These are phyloP conservation scores for Apophysomyces variabilis DNA, from an alignment of 371 early-diverging fungal genomes.

Conservation along the genomic window DNA sequence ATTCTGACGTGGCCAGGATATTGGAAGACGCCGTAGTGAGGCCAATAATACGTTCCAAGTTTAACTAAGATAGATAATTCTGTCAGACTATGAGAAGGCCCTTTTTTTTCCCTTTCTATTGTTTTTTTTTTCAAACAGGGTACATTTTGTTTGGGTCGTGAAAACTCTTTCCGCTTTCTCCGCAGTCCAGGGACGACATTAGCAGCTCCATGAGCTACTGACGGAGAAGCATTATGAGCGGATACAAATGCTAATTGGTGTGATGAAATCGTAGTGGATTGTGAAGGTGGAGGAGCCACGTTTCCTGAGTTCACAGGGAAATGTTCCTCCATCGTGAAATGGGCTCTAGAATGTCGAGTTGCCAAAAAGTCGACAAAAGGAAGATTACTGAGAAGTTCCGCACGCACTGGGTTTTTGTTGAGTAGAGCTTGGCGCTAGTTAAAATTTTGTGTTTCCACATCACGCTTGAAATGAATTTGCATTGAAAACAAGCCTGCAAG, in stretches of 20 bases:
- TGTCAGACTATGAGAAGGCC: neutral
- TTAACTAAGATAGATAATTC: slow-evolving; percentile 43
- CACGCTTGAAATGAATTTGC: neutral
- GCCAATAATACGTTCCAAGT: slow-evolving; percentile 68
- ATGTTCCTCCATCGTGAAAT: slow-evolving; percentile 36
- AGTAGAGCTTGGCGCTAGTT: too few species aligned
- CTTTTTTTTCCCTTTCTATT: neutral
- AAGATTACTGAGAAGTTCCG: neutral
- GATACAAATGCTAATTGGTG: slow-evolving; percentile 26
- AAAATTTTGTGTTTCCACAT: too few species aligned
- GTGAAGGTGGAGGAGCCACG: slow-evolving; percentile 45
- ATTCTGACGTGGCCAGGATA: slow-evolving; percentile 59
- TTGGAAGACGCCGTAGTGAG: slow-evolving; percentile 63
- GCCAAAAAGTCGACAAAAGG: slow-evolving; percentile 10
- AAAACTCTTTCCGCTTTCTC: slow-evolving; percentile 32
- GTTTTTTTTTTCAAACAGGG: slow-evolving; percentile 15
- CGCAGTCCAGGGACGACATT: slow-evolving; percentile 13
- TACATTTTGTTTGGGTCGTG: slow-evolving; percentile 32
- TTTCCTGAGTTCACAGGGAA: slow-evolving; percentile 57
- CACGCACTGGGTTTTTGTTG: neutral
- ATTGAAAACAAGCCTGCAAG: neutral
- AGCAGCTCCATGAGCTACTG: neutral
- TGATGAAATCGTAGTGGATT: slow-evolving; percentile 31
- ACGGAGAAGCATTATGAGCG: slow-evolving; percentile 13
- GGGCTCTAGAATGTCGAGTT: slow-evolving; percentile 9